Conservation (phyloP, 805 yeast species). For the Barnettozyma californica region DNA sequence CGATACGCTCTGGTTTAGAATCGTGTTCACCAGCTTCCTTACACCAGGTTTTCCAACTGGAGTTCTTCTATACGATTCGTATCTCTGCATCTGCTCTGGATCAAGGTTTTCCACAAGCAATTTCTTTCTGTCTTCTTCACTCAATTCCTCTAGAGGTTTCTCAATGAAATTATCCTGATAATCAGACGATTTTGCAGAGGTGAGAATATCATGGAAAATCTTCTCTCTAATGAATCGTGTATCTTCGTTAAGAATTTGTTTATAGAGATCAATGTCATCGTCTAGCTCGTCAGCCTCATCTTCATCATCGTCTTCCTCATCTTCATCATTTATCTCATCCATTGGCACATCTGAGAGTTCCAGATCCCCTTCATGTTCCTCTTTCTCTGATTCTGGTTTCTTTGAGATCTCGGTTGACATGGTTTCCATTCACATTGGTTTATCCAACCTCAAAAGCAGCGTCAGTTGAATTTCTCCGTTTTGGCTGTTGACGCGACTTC, state of each 20-base stretch:
- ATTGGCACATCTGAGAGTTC: slow-evolving; percentile 27
- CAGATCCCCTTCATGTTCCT: slow-evolving; percentile 16
- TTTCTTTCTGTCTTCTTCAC: slow-evolving; percentile 52
- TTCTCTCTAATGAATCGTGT: slow-evolving; percentile 14
- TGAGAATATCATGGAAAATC: slow-evolving; percentile 12
- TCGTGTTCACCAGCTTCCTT: slow-evolving; percentile 72
- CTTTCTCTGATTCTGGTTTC: background rate
- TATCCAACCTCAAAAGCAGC: background rate
- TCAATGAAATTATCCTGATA: slow-evolving; percentile 1
- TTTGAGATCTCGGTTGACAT: background rate
- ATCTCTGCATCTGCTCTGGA: slow-evolving; percentile 78
- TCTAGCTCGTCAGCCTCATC: slow-evolving; percentile 11
- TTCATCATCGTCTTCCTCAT: slow-evolving; percentile 15
- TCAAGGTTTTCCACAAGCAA: slow-evolving; percentile 68
- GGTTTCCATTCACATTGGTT: background rate
- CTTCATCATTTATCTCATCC: slow-evolving; percentile 16
- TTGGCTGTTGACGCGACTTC: background rate
- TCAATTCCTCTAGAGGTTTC: slow-evolving; percentile 29
- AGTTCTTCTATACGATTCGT: slow-evolving; percentile 82
- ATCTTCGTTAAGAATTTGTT: slow-evolving; percentile 19
- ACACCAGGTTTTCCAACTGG: slow-evolving; percentile 68
- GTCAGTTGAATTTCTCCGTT: background rate
- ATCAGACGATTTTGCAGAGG: background rate
- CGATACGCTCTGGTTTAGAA: slow-evolving; percentile 74
- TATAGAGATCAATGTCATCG: slow-evolving; percentile 7